Evolutionary conservation across 345 rosid genomes (phyloP), one percentile per base, ranked within the genome.

Genomic region (Populus davidiana): DNA sequence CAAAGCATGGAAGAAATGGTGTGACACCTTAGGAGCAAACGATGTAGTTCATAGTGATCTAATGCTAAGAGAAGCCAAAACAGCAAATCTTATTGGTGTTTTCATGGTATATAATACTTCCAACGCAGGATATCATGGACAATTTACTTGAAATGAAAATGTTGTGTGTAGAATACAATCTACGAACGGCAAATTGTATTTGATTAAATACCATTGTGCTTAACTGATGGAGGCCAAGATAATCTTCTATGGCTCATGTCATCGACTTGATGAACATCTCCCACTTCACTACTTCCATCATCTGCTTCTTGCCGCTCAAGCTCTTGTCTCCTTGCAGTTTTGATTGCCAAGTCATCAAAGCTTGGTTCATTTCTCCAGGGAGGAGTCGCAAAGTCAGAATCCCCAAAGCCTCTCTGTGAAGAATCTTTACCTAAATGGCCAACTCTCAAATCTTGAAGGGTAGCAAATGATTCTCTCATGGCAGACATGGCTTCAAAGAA

Each of bases 401-500:
- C 91, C 14, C 86, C 85, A 16, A 73, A 69, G 47, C 70, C 64
- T 83, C 85, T 75, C 41, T 87, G 88, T 0, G 86, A 75, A 64
- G 77, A 75, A 71, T 86, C 88, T 36, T 78, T 81, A 11, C 80
- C 89, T 67, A 88, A 85, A 81, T 86, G 81, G 64, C 97, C 97
- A 54, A 89, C 97, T 81, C 99, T 85, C 81, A 96, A 82, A 61
- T 90, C 86, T 84, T 92, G 97, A 23, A 96, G 98, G 6, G 97
- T 88, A 38, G 97, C 87, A 29, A 96, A 92, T 52, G 99, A 96
- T 85, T 96, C 99, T 88, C 99, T 91, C 97, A 92, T 92, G 25
- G 98, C 99, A 29, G 98, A 89, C 99, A 94, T 92, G 63, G 99
- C 99, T 81, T 96, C 98, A 49, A 96, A 96, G 85, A 93, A 94